These are phyloP conservation scores for Heliamphora pulchella DNA, from an alignment of 179 eudicot genomes.

Conservation along the genomic window DNA sequence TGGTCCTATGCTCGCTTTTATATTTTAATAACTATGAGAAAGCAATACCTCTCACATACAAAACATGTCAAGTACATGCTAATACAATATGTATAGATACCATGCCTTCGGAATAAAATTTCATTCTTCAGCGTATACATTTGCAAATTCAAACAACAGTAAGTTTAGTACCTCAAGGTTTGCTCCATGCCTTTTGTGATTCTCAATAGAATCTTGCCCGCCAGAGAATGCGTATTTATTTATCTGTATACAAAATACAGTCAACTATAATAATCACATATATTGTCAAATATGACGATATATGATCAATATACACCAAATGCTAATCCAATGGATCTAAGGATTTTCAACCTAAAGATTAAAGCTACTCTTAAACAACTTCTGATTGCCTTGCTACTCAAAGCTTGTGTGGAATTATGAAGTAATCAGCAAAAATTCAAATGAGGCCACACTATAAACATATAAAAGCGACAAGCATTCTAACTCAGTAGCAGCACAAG, in stretches of 20 bases:
- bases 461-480: background rate
- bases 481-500: background rate
- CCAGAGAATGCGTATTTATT: conserved; percentile 96
- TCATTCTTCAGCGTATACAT: conserved; percentile 9
- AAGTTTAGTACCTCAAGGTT: conserved; percentile 66
- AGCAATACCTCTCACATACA: background rate
- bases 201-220: conserved; percentile 90
- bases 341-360: too few species aligned
- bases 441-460: too few species aligned
- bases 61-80: background rate
- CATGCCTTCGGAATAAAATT: background rate
- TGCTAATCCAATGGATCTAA: too few species aligned
- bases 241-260: conserved; percentile 37
- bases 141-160: background rate
- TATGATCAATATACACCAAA: too few species aligned
- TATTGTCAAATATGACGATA: background rate
- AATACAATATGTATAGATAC: background rate
- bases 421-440: too few species aligned
- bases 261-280: conserved; percentile 1
- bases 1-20: background rate
- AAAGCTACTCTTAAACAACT: too few species aligned
- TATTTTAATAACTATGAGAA: background rate
- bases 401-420: too few species aligned
- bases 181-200: conserved; percentile 80
- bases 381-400: too few species aligned